phyloP scores from a whole-genome alignment of 352 stramenopile genomes.

The Elongisporangium anandrum region DNA sequence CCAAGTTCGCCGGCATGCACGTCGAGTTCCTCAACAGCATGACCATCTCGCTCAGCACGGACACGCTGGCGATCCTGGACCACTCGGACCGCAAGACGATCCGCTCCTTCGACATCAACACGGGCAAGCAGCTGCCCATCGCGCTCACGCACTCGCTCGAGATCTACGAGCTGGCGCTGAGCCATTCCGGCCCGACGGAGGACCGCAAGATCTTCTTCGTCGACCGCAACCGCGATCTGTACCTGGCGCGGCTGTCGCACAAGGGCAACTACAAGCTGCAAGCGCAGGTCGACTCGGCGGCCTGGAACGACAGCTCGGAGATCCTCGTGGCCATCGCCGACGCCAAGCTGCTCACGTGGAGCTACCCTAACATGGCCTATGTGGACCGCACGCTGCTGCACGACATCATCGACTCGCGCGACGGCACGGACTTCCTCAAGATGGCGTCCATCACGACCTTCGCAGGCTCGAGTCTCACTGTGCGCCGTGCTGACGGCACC shows the following conservation, averaged over 20 bases:
- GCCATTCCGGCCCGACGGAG: conserved; percentile 59
- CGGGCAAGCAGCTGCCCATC: conserved; percentile 68
- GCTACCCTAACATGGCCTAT: conserved; percentile 89
- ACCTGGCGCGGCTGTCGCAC: conserved; percentile 52
- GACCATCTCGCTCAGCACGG: conserved; percentile 83
- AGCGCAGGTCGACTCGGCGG: conserved; percentile 86
- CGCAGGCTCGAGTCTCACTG: conserved; percentile 76
- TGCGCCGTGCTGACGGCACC: conserved; percentile 84
- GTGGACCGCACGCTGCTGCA: conserved; percentile 89
- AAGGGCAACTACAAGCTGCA: conserved; percentile 84
- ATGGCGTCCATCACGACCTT: conserved; percentile 87
- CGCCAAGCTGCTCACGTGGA: conserved; percentile 86
- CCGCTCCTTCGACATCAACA: conserved; percentile 86
- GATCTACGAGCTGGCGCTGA: conserved; percentile 82
- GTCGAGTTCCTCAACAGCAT: conserved; percentile 84
- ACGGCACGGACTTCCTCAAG: conserved; percentile 82
- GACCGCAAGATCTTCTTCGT: conserved; percentile 89
- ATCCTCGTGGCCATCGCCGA: conserved; percentile 88
- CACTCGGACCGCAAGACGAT: conserved; percentile 87
- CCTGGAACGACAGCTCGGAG: conserved; percentile 88
- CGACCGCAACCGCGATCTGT: conserved; percentile 86
- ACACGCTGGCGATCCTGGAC: conserved; percentile 88
- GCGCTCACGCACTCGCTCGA: conserved; percentile 66
- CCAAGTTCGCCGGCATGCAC: conserved; percentile 84
- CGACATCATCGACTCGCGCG: conserved; percentile 69